These are phyloP conservation scores for Amanita phalloides DNA, from an alignment of 768 basidiomycete genomes.

Conservation along the genomic window DNA sequence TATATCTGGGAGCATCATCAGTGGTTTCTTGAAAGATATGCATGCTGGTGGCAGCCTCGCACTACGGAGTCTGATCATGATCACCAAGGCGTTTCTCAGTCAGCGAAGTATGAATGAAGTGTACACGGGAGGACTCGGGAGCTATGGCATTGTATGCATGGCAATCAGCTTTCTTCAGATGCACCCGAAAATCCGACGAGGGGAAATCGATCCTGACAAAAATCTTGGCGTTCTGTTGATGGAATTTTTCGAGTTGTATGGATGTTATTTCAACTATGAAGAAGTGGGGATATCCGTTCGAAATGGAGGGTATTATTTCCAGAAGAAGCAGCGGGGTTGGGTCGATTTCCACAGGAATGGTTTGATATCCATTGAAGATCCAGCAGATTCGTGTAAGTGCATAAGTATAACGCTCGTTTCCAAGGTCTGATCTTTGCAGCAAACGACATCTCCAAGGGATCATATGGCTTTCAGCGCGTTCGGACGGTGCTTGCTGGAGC, in stretches of 20 bases:
- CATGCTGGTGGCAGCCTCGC: conserved; percentile 40
- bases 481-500: conserved; percentile 79
- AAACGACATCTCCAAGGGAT: conserved; percentile 89
- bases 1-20: conserved; percentile 67
- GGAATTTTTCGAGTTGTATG: conserved; percentile 97
- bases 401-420: conserved; percentile 2
- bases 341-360: conserved; percentile 40
- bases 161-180: conserved; percentile 94
- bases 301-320: conserved; percentile 84
- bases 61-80: conserved; percentile 72
- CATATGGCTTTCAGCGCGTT: conserved; percentile 76
- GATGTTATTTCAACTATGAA: conserved; percentile 83
- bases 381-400: conserved; percentile 72
- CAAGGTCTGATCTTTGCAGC: conserved; percentile 30
- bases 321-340: conserved; percentile 80
- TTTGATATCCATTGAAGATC: conserved; percentile 86
- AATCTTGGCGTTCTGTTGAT: conserved; percentile 92
- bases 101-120: conserved; percentile 96
- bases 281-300: conserved; percentile 83
- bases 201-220: conserved; percentile 76
- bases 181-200: conserved; percentile 88
- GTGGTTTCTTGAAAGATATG: conserved; percentile 65
- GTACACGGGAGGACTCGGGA: conserved; percentile 90
- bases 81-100: conserved; percentile 83
- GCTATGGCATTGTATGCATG: conserved; percentile 89